Evolutionary conservation across 2,329 filamentous ascomycete genomes (phyloP), one percentile per base, ranked within the genome.

Genomic region (Ophiostoma ips): DNA sequence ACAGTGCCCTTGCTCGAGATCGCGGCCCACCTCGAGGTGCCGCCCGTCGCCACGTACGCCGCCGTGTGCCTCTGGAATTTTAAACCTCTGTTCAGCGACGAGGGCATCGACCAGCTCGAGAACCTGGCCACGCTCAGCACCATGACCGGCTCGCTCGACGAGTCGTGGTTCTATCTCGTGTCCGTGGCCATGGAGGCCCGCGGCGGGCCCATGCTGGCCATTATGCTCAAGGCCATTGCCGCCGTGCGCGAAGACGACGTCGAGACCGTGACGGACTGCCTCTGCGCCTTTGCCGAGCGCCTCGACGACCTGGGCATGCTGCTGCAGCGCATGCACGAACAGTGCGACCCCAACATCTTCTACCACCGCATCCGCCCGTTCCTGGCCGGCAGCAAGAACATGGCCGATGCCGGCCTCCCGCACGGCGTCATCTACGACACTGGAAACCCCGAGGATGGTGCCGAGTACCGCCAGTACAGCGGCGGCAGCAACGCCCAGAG

Each of bases 131-230:
- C 87, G 2, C 73, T 96, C 53, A 79, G 81, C 60, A 95, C 92
- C 15, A 94, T 95, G 62, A 96, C 92, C 15, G 92, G 92, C 47
- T 89, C 88, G 8, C 72, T 94, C 50, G 92, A 98, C 62, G 92
- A 98, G 68, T 95, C 92, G 55, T 98, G 92, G 92, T 98, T 98
- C 63, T 98, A 96, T 63, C 74, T 98, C 12, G 80, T 96, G 48
- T 95, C 88, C 0, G 86, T 95, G 3, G 92, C 90, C 55, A 95
- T 98, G 56, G 92, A 98, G 67, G 88, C 89, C 50, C 83, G 87
- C 50, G 90, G 87, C 24, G 92, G 83, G 0, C 85, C 88, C 3
- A 84, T 89, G 52, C 81, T 98, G 49, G 81, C 88, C 0, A 69
- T 95, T 52, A 95, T 95, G 87, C 72, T 98, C 38, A 75, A 81